Evolutionary conservation across 2,329 filamentous ascomycete species (phyloP).

Genomic region (Xylariaceae sp.): DNA sequence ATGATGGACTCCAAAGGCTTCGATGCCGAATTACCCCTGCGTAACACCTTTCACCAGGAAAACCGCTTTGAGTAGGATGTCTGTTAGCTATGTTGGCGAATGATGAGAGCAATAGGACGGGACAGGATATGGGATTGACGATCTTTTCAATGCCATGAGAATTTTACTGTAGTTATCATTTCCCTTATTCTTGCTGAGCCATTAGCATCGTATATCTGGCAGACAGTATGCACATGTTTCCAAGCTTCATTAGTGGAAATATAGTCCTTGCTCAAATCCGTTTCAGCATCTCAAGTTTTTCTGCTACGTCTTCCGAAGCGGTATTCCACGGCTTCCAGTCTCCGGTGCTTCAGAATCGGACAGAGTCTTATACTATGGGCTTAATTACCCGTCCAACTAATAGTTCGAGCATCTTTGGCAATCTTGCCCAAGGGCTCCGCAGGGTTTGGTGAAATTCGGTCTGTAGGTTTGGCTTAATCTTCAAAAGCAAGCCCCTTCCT

Average conservation of each 20-base stretch:
- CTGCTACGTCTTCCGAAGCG: background rate
- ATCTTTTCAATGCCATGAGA: background rate
- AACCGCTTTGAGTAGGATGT: conserved; percentile 29
- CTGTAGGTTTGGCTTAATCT: background rate
- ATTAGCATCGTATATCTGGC: background rate
- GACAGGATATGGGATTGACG: too few species aligned
- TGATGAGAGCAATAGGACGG: background rate
- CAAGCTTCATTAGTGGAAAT: background rate
- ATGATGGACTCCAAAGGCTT: conserved; percentile 50
- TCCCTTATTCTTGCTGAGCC: background rate
- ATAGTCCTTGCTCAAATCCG: background rate
- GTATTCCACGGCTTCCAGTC: background rate
- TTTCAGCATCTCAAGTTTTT: background rate
- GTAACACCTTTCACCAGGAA: conserved; percentile 43
- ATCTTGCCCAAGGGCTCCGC: background rate
- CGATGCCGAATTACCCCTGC: conserved; percentile 44
- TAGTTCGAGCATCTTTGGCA: background rate
- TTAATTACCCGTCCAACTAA: background rate
- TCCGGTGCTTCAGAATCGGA: background rate
- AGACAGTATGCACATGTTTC: background rate
- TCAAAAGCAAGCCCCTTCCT: background rate
- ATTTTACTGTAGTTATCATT: background rate
- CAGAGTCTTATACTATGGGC: background rate
- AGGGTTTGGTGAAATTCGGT: background rate
- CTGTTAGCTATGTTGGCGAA: background rate